A percentile compares a stretch with the other conserved stretches of the same genome.
phyloP scores from a whole-genome alignment of 2,329 filamentous ascomycete species.

The Cladosporium phlei region DNA sequence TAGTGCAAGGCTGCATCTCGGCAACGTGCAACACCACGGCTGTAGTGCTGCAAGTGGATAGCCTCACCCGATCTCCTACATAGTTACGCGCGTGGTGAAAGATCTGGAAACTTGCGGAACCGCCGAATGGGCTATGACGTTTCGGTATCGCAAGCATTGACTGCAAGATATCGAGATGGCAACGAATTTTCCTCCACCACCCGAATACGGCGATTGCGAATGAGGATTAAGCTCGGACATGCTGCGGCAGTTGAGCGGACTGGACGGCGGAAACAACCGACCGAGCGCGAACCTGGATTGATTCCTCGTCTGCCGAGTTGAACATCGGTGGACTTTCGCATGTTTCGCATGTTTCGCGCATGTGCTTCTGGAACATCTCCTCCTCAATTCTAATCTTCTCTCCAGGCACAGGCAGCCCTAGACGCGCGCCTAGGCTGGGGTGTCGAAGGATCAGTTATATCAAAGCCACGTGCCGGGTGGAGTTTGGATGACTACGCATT shows the following conservation, averaged over 20 bases:
- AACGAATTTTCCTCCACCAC: background rate
- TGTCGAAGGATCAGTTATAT: no score
- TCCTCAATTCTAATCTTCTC: no score
- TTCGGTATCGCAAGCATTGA: no score
- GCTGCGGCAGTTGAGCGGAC: background rate
- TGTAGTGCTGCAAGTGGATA: background rate
- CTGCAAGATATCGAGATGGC: no score
- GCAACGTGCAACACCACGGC: constrained; percentile 1
- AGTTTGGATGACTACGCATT: background rate
- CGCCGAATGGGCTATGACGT: constrained; percentile 6
- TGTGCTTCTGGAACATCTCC: no score
- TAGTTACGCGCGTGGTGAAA: background rate
- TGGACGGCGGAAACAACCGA: background rate
- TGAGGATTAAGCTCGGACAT: background rate
- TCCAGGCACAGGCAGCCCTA: no score
- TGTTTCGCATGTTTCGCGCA: no score
- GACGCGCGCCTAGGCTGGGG: no score
- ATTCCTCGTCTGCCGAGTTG: background rate
- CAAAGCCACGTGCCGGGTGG: constrained; percentile 3
- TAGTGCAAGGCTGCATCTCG: constrained; percentile 12
- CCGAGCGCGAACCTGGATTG: background rate
- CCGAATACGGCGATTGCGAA: background rate
- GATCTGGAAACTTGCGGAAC: constrained; percentile 2
- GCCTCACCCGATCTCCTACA: background rate
- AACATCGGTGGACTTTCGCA: no score